phyloP scores from a whole-genome alignment of 2,329 filamentous ascomycete genomes.

The Pseudocercospora fuligena region DNA sequence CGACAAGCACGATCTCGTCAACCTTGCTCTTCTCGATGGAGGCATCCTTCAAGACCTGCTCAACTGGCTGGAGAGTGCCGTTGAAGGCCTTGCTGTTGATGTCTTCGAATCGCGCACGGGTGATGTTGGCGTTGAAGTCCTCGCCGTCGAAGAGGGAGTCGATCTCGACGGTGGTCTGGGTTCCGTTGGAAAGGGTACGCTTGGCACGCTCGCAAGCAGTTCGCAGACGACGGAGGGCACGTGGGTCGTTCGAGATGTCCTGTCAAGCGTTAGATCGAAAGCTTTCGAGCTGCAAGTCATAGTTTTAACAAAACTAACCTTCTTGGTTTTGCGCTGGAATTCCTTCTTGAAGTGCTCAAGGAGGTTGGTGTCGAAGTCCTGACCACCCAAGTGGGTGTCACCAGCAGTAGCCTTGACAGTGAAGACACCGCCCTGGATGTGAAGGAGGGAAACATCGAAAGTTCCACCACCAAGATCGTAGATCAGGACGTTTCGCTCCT shows the following conservation, averaged over 20 bases:
- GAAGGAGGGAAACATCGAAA: constrained; percentile 98
- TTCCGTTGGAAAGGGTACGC: constrained; percentile 96
- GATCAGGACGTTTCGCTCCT: constrained; percentile 98
- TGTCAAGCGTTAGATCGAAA: neutral
- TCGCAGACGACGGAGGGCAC: constrained; percentile 92
- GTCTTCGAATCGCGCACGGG: constrained; percentile 98
- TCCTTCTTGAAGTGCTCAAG: constrained; percentile 97
- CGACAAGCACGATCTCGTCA: constrained; percentile 98
- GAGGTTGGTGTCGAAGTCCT: constrained; percentile 75
- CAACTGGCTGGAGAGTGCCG: constrained; percentile 92
- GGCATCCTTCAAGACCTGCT: constrained; percentile 95
- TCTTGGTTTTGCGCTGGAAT: constrained; percentile 80
- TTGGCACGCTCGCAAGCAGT: constrained; percentile 99
- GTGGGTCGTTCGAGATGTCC: constrained; percentile 78
- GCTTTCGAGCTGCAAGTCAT: neutral
- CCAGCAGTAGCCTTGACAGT: constrained; percentile 97
- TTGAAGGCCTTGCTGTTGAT: constrained; percentile 94
- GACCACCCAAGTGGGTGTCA: constrained; percentile 57
- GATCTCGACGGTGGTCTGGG: constrained; percentile 97
- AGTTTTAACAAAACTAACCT: constrained; percentile 39
- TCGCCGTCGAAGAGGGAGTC: constrained; percentile 98
- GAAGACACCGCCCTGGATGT: constrained; percentile 99
- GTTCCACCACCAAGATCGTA: constrained; percentile 99
- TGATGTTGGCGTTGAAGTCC: constrained; percentile 96
- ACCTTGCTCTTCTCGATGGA: constrained; percentile 85